phyloP scores from a whole-genome alignment of 2,329 filamentous ascomycete genomes.

The Ciborinia camelliae region DNA sequence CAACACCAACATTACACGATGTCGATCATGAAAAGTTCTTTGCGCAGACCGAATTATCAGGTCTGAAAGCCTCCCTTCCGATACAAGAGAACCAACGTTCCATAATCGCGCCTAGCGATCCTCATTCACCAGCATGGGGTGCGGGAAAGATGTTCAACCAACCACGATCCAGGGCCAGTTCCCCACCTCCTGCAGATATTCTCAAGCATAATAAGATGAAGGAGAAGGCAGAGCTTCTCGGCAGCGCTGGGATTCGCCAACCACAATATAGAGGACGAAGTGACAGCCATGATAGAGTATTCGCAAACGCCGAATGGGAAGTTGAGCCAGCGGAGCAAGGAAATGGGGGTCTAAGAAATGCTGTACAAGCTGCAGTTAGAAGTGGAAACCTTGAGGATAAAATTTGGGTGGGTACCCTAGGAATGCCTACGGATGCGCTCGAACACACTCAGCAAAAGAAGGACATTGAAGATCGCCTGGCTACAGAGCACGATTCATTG shows the following conservation, averaged over 20 bases:
- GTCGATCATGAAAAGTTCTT: conserved; percentile 48
- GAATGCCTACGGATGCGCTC: conserved; percentile 88
- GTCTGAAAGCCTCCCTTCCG: conserved; percentile 53
- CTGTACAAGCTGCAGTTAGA: conserved; percentile 72
- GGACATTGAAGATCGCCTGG: conserved; percentile 78
- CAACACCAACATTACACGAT: conserved; percentile 40
- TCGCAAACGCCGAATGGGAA: conserved; percentile 76
- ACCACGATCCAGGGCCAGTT: conserved; percentile 70
- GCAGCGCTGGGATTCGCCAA: conserved; percentile 56
- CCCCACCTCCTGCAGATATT: conserved; percentile 72
- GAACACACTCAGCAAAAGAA: conserved; percentile 69
- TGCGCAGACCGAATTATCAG: conserved; percentile 52
- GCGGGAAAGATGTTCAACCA: conserved; percentile 47
- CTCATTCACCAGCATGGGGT: conserved; percentile 75
- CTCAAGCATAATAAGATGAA: conserved; percentile 61
- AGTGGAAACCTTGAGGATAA: conserved; percentile 68
- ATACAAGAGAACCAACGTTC: conserved; percentile 47
- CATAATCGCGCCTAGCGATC: conserved; percentile 65
- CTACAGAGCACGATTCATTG: conserved; percentile 77
- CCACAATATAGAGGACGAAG: conserved; percentile 53
- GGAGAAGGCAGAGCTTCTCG: conserved; percentile 56
- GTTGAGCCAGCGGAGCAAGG: conserved; percentile 85
- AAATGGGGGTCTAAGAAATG: conserved; percentile 88
- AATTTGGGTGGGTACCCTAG: conserved; percentile 88
- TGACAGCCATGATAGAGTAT: conserved; percentile 65